Conservation (phyloP, 2,329 filamentous ascomycete genomes). For the Aspergillus cejpii region DNA sequence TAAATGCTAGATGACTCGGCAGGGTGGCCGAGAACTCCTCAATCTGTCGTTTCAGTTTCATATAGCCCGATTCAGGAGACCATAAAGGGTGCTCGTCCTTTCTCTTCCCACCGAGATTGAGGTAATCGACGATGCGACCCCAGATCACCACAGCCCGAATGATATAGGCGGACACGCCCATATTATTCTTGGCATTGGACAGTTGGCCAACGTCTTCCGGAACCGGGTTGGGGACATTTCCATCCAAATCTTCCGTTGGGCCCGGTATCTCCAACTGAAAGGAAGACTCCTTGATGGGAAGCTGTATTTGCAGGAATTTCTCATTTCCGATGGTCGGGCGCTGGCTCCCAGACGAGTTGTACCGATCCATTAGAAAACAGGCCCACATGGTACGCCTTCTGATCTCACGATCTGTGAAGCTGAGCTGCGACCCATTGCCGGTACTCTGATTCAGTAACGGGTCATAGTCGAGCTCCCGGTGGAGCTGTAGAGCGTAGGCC, state of each 20-base stretch:
- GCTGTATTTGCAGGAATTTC: conserved; percentile 77
- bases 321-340: conserved; percentile 86
- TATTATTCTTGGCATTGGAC: conserved; percentile 67
- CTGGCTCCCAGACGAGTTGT: conserved; percentile 92
- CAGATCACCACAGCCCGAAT: conserved; percentile 79
- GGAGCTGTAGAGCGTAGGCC: conserved; percentile 91
- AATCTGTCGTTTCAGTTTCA: conserved; percentile 61
- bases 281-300: conserved; percentile 83
- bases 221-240: conserved; percentile 58
- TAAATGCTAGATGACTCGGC: conserved; percentile 67
- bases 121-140: conserved; percentile 81
- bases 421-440: conserved; percentile 56
- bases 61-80: conserved; percentile 71
- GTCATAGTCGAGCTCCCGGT: conserved; percentile 82
- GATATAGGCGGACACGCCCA: conserved; percentile 90
- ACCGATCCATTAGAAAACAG: conserved; percentile 94
- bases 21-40: conserved; percentile 63
- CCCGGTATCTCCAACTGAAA: conserved; percentile 89
- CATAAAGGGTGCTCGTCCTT: conserved; percentile 71
- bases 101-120: conserved; percentile 84
- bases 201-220: conserved; percentile 58
- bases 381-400: conserved; percentile 95
- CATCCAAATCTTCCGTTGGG: conserved; percentile 74
- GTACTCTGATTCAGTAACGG: conserved; percentile 57
- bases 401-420: conserved; percentile 89